phyloP scores from a whole-genome alignment of 148 eudicot species.

The Fagopyrum homotropicum region DNA sequence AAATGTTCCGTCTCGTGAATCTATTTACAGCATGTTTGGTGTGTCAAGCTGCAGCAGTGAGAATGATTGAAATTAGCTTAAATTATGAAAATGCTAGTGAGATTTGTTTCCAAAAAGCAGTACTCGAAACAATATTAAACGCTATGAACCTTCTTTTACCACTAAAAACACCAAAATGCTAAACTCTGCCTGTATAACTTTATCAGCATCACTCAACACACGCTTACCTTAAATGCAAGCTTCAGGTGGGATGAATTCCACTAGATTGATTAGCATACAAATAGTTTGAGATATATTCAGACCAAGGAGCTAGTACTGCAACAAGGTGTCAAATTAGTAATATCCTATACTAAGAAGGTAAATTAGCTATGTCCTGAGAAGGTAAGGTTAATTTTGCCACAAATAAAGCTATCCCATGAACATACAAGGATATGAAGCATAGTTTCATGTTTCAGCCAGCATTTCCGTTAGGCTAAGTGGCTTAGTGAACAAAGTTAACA shows the following conservation, averaged over 20 bases:
- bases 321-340: not conserved
- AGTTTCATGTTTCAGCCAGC: too few relatives aligned
- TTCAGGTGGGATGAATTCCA: not conserved
- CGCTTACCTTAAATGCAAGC: not conserved
- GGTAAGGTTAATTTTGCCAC: not conserved
- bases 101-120: too few relatives aligned
- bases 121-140: too few relatives aligned
- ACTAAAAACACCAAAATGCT: too few relatives aligned
- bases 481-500: not conserved
- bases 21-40: not conserved
- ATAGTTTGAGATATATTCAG: not conserved
- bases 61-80: too few relatives aligned
- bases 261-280: not conserved
- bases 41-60: too few relatives aligned
- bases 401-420: not conserved
- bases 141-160: too few relatives aligned
- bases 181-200: too few relatives aligned
- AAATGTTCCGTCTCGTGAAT: not conserved
- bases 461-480: not conserved
- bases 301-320: too few relatives aligned
- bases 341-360: not conserved
- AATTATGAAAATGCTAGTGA: too few relatives aligned
- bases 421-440: too few relatives aligned
- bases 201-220: too few relatives aligned
- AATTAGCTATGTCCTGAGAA: not conserved